These are phyloP conservation scores for Pseudisothecium myosuroides DNA, from an alignment of 225 moss, liverwort and hornwort genomes.

Conservation along the genomic window DNA sequence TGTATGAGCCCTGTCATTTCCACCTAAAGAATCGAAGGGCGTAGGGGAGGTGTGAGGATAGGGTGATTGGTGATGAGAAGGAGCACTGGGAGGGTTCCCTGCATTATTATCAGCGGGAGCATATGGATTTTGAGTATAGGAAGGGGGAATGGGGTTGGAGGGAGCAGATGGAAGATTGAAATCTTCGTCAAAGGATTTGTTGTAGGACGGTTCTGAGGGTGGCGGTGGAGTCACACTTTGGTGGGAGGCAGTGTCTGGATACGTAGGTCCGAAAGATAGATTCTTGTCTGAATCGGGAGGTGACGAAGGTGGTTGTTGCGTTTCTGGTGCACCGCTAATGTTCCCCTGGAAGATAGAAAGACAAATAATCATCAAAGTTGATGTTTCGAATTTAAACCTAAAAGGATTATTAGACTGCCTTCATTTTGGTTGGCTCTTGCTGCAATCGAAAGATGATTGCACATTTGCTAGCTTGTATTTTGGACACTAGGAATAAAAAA, in stretches of 20 bases:
- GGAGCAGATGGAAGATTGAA: constrained; percentile 77
- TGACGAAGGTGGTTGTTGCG: constrained; percentile 11
- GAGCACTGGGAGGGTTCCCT: constrained; percentile 29
- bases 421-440: neutral
- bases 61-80: constrained; percentile 33
- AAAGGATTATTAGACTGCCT: neutral
- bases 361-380: neutral
- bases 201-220: constrained; percentile 22
- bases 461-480: neutral
- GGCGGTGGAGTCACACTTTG: constrained; percentile 21
- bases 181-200: constrained; percentile 47
- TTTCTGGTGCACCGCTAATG: constrained; percentile 9
- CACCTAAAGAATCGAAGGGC: constrained; percentile 30
- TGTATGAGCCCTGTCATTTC: constrained; percentile 2
- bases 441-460: neutral
- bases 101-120: constrained; percentile 18
- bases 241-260: constrained; percentile 30
- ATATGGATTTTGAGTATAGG: constrained; percentile 35
- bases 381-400: neutral
- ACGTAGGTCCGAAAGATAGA: constrained; percentile 1
- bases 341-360: constrained; percentile 17
- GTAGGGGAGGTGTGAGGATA: constrained; percentile 9
- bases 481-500: neutral
- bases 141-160: constrained; percentile 63
- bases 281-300: constrained; percentile 14